Evolutionary conservation across 2,329 filamentous ascomycete genomes (phyloP), one percentile per base, ranked within the genome.

Genomic region (Colletotrichum sp.): DNA sequence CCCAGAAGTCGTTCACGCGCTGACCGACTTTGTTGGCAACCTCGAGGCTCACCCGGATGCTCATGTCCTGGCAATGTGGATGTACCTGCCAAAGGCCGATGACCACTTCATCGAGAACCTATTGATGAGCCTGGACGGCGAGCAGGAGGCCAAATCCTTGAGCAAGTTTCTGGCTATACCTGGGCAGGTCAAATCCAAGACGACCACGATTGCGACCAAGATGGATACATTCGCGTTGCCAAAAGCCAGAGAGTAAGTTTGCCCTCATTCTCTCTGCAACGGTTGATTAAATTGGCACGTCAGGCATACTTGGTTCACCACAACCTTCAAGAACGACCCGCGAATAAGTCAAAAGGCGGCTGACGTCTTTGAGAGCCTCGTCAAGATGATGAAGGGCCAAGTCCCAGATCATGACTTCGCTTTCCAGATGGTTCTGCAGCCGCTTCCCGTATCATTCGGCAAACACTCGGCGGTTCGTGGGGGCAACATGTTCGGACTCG

Each of bases 301-400:
- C n/a, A 64, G 59, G 26, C 28, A 71, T 7, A n/a, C 18, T 9
- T 71, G 68, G 36, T 28, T 71, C n/a, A 55, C 36, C 16, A n/a
- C n/a, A 18, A 67, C 60, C 13, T 78, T 78, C 69, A 78, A 77
- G 21, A 77, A 78, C 55, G 79, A 80, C 39, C 34, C n/a, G 4
- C 71, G 72, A 21, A 73, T 79, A 10, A 39, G 77, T 9, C 32
- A 32, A 30, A 78, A 78, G 36, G 65, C 73, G 18, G 49, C 71
- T 3, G 69, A 77, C 18, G 71, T 79, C 7, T 71, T 78, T 68
- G 75, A 77, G 6, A 30, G 13, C 3, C 63, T 78, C 8, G 71
- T 77, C 12, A 60, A 73, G 6, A 36, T 64, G 5, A 67, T 49
- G 16, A 63, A 78, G 13, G 18, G 39, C 18, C 3, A 24, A 15